phyloP scores from a whole-genome alignment of 768 basidiomycete species.

The Mycena epipterygia region DNA sequence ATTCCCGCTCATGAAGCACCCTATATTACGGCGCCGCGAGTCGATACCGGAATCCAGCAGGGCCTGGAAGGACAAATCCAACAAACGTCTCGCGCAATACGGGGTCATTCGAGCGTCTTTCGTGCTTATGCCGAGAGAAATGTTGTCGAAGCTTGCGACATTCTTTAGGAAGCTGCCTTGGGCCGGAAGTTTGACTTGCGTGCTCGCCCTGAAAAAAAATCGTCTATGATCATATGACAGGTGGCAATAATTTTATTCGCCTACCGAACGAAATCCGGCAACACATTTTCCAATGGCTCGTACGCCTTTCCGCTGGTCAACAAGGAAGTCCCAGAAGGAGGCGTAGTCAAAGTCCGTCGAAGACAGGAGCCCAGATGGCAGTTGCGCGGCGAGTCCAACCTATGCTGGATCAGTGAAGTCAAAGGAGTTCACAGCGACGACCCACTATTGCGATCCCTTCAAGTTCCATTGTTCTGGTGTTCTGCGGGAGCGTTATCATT shows the following conservation, averaged over 20 bases:
- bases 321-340: constrained; percentile 28
- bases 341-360: constrained; percentile 26
- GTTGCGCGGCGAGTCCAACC: constrained; percentile 28
- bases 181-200: constrained; percentile 17
- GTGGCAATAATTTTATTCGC: too few species aligned
- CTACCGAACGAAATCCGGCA: constrained; percentile 15
- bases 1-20: constrained; percentile 30
- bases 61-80: constrained; percentile 26
- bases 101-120: constrained; percentile 24
- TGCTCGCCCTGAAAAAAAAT: constrained; percentile 1
- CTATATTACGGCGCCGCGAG: constrained; percentile 23
- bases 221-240: too few species aligned
- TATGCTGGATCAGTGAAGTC: not conserved
- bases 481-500: constrained; percentile 20
- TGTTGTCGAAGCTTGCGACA: constrained; percentile 23
- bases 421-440: not conserved
- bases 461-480: constrained; percentile 28
- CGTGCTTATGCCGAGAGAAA: constrained; percentile 25
- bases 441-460: not conserved
- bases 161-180: constrained; percentile 25
- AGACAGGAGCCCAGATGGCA: constrained; percentile 19
- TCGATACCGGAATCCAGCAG: constrained; percentile 27
- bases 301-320: constrained; percentile 18
- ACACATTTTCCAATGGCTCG: constrained; percentile 18
- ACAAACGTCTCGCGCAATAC: constrained; percentile 22